Conservation (phyloP, 305 asterid species). For the Fraxinus ornus region DNA sequence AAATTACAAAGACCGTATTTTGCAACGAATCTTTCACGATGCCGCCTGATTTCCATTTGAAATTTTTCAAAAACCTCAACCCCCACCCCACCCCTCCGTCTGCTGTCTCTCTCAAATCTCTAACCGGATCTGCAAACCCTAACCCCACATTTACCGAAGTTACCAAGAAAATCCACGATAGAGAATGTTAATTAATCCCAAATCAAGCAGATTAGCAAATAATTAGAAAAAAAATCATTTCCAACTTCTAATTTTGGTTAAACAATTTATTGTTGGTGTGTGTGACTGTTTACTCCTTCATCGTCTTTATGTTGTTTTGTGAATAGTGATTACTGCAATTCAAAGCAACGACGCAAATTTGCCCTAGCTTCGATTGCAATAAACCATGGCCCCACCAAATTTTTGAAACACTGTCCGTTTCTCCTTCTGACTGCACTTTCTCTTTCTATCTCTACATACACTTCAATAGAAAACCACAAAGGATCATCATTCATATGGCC, state of each 20-base stretch:
- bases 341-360: constrained; percentile 32
- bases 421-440: constrained; percentile 15
- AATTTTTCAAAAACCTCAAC: constrained; percentile 25
- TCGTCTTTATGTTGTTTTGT: constrained; percentile 25
- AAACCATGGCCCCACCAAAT: constrained; percentile 40
- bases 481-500: constrained; percentile 41
- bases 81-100: not conserved
- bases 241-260: not conserved
- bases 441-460: constrained; percentile 13
- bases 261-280: not conserved
- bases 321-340: constrained; percentile 43
- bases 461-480: not conserved
- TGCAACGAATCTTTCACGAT: constrained; percentile 34
- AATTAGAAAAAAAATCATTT: not conserved
- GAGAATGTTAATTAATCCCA: not conserved
- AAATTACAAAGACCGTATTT: not conserved
- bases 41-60: constrained; percentile 35
- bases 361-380: constrained; percentile 45
- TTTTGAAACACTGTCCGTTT: constrained; percentile 20
- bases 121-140: constrained; percentile 34
- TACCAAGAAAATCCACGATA: constrained; percentile 7
- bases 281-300: constrained; percentile 14
- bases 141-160: constrained; percentile 20
- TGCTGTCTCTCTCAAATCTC: constrained; percentile 14
- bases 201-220: not conserved